Conservation (phyloP, 179 eudicot species). For the Silene coronaria region DNA sequence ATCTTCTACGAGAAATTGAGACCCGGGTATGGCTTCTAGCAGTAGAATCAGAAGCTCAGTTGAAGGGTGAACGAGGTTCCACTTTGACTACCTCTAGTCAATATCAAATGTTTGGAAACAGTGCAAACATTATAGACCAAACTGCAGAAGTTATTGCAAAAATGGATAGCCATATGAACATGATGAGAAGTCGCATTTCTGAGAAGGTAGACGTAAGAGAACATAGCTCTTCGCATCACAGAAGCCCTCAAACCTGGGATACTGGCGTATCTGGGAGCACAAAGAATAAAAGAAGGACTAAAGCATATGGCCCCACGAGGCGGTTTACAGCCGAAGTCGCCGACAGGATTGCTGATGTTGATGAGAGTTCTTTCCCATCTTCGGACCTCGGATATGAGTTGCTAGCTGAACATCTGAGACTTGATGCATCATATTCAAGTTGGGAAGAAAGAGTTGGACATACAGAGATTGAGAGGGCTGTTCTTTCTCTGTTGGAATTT, state of each 20-base stretch:
- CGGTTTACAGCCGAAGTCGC: conserved; percentile 40
- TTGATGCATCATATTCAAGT: conserved; percentile 66
- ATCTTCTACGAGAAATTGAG: conserved; percentile 91
- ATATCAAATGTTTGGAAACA: conserved; percentile 50
- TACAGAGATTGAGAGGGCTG: conserved; percentile 86
- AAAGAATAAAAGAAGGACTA: conserved; percentile 69
- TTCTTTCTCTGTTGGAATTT: conserved; percentile 84
- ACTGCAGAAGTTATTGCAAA: conserved; percentile 67
- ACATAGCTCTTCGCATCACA: conserved; percentile 37
- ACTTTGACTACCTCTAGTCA: conserved; percentile 36
- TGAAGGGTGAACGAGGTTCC: conserved; percentile 63
- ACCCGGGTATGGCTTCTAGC: conserved; percentile 97
- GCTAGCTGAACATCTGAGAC: conserved; percentile 46
- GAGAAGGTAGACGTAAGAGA: conserved; percentile 55
- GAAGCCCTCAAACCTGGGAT: conserved; percentile 44
- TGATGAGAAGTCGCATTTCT: conserved; percentile 35
- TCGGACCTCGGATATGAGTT: conserved; percentile 38
- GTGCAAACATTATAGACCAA: conserved; percentile 61
- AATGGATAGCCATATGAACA: conserved; percentile 74
- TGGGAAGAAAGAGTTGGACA: conserved; percentile 97
- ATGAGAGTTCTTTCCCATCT: conserved; percentile 38
- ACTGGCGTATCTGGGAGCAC: conserved; percentile 39
- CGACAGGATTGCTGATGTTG: conserved; percentile 50
- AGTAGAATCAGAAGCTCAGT: conserved; percentile 87
- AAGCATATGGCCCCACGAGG: conserved; percentile 50